Conservation (phyloP, 2,329 filamentous ascomycete species). For the Apiospora kogelbergensis region DNA sequence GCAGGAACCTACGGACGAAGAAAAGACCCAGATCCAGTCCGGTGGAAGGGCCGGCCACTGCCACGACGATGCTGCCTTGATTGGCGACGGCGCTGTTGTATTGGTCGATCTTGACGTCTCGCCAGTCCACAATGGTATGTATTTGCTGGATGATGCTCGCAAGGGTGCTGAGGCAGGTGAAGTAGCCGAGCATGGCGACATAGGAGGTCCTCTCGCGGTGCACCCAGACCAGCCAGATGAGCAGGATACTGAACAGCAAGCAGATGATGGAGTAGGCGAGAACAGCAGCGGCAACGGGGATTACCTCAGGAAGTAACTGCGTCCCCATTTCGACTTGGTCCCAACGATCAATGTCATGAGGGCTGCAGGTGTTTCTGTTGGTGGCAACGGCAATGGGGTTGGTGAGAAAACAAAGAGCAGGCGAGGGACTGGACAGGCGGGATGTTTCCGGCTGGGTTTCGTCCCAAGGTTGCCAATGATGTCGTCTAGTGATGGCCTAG, state of each 20-base stretch:
- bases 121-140: slow-evolving; percentile 40
- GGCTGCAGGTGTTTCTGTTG: not conserved
- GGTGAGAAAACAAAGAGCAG: not conserved
- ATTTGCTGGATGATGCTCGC: slow-evolving; percentile 43
- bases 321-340: slow-evolving; percentile 32
- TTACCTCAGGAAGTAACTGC: slow-evolving; percentile 34
- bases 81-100: slow-evolving; percentile 35
- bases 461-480: not conserved
- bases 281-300: slow-evolving; percentile 32
- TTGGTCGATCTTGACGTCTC: slow-evolving; percentile 38
- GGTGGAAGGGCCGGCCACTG: slow-evolving; percentile 40
- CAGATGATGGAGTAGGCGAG: slow-evolving; percentile 38
- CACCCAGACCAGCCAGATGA: slow-evolving; percentile 38
- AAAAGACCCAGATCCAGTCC: slow-evolving; percentile 44
- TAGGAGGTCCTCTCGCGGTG: slow-evolving; percentile 41
- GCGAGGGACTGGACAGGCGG: not conserved
- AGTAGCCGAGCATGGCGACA: slow-evolving; percentile 38
- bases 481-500: not conserved
- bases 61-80: slow-evolving; percentile 39
- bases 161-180: slow-evolving; percentile 35
- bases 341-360: not conserved
- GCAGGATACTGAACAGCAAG: slow-evolving; percentile 29
- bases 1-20: slow-evolving; percentile 44
- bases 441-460: not conserved
- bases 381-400: not conserved